A percentile compares a stretch with the other conserved stretches of the same genome.
Evolutionary conservation across 2,329 filamentous ascomycete species (phyloP).

Genomic region (Monosporascus sp.): DNA sequence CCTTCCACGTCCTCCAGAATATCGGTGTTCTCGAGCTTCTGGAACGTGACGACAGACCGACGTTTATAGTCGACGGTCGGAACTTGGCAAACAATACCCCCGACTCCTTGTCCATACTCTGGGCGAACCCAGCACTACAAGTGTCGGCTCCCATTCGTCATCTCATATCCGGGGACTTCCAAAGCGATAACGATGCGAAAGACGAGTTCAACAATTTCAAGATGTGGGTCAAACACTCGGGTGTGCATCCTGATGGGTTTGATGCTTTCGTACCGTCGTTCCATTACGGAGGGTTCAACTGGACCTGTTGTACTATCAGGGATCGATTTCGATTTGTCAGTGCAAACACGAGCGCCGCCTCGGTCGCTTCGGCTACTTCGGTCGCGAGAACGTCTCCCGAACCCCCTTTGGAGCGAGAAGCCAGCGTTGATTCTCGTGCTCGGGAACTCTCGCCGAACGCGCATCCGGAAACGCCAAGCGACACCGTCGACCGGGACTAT

Average conservation of each 20-base stretch:
- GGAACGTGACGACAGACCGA: constrained; percentile 71
- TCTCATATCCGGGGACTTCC: constrained; percentile 46
- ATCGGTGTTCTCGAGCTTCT: constrained; percentile 68
- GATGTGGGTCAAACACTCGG: constrained; percentile 58
- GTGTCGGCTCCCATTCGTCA: constrained; percentile 50
- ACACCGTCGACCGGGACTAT: constrained; percentile 27
- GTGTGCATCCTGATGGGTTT: constrained; percentile 46
- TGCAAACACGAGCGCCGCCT: constrained; percentile 39
- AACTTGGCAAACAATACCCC: constrained; percentile 51
- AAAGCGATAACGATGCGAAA: constrained; percentile 36
- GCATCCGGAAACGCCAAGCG: constrained; percentile 29
- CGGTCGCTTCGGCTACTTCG: constrained; percentile 21
- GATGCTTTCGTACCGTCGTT: constrained; percentile 52
- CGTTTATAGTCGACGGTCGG: constrained; percentile 67
- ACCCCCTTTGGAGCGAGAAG: constrained; percentile 31
- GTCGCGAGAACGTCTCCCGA: constrained; percentile 36
- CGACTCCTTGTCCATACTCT: constrained; percentile 57
- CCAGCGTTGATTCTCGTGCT: constrained; percentile 30
- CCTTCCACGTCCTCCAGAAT: constrained; percentile 53
- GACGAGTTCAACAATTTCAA: constrained; percentile 61
- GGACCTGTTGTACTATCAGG: constrained; percentile 67
- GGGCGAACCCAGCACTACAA: constrained; percentile 64
- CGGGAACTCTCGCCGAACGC: constrained; percentile 31
- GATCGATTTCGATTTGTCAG: constrained; percentile 66
- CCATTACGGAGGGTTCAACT: constrained; percentile 59